These are phyloP conservation scores for Solanum neorickii DNA, from an alignment of 257 asterid genomes.

Conservation along the genomic window DNA sequence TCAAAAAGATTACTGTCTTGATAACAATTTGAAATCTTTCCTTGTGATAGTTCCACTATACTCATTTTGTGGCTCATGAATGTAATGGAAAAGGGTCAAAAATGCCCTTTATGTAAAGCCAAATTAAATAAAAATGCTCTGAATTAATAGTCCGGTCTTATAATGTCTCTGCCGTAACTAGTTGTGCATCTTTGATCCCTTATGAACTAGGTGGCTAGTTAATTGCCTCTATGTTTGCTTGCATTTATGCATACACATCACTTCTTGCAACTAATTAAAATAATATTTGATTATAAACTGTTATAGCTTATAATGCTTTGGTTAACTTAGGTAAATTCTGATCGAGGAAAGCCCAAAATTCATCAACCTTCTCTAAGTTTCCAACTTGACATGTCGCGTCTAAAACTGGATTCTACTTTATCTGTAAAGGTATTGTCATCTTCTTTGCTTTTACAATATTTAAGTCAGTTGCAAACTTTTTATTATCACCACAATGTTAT, in stretches of 20 bases:
- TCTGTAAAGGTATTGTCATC: slow-evolving; percentile 53
- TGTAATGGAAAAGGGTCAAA: not conserved
- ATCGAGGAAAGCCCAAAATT: slow-evolving; percentile 24
- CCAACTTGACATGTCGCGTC: slow-evolving; percentile 51
- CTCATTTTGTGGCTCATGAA: not conserved
- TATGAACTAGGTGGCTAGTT: not conserved
- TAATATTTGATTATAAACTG: not conserved
- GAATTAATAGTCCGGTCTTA: not conserved
- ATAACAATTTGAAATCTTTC: not conserved
- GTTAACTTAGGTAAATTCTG: slow-evolving; percentile 28
- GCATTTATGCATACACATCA: not conserved
- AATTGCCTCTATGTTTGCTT: not conserved
- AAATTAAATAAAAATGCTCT: not conserved
- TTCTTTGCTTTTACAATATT: not conserved
- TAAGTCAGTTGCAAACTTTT: not conserved
- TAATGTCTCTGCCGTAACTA: not conserved
- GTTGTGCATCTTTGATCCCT: not conserved
- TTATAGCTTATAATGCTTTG: not conserved
- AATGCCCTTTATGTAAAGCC: not conserved
- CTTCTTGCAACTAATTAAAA: not conserved
- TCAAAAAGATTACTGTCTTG: not conserved
- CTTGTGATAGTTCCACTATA: not conserved
- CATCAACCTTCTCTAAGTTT: slow-evolving; percentile 50
- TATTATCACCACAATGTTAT: not conserved
- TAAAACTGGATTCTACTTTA: slow-evolving; percentile 30